Percentiles rank a stretch among this genome's conserved stretches.
Evolutionary conservation across 2,329 filamentous ascomycete species (phyloP).

Genomic region (Diplodia intermedia): DNA sequence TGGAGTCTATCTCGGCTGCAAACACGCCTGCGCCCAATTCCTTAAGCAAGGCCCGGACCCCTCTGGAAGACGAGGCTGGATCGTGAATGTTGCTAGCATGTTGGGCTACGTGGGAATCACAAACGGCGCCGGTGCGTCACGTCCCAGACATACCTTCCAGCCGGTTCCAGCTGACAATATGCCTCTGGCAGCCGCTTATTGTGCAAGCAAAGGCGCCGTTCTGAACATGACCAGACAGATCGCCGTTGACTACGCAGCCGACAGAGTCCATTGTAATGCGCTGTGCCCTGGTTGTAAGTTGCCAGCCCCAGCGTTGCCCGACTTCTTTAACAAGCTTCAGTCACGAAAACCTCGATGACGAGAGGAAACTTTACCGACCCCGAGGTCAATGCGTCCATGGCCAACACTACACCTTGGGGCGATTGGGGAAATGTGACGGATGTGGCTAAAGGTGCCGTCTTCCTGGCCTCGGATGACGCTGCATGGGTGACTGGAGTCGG

Average conservation of each 20-base stretch:
- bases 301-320: not conserved
- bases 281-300: conserved; percentile 53
- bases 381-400: conserved; percentile 22
- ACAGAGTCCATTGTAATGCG: conserved; percentile 53
- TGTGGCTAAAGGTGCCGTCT: conserved; percentile 48
- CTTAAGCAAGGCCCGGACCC: conserved; percentile 43
- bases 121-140: conserved; percentile 2
- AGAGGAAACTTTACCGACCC: conserved; percentile 40
- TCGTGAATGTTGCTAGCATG: conserved; percentile 49
- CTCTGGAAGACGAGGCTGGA: conserved; percentile 46
- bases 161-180: conserved; percentile 35
- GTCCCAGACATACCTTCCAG: no score
- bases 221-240: conserved; percentile 55
- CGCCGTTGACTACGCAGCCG: conserved; percentile 52
- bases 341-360: conserved; percentile 46
- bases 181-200: conserved; percentile 45
- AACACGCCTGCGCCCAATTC: conserved; percentile 49
- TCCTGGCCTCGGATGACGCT: conserved; percentile 55
- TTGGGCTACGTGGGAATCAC: conserved; percentile 43
- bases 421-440: conserved; percentile 38
- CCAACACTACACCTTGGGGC: conserved; percentile 42
- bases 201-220: conserved; percentile 57
- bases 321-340: conserved; percentile 33
- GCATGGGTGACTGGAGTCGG: conserved; percentile 52
- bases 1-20: conserved; percentile 50